Evolutionary conservation across 345 rosid species (phyloP), one percentile per base, ranked within the genome.

Genomic region (Salix koriyanagi): DNA sequence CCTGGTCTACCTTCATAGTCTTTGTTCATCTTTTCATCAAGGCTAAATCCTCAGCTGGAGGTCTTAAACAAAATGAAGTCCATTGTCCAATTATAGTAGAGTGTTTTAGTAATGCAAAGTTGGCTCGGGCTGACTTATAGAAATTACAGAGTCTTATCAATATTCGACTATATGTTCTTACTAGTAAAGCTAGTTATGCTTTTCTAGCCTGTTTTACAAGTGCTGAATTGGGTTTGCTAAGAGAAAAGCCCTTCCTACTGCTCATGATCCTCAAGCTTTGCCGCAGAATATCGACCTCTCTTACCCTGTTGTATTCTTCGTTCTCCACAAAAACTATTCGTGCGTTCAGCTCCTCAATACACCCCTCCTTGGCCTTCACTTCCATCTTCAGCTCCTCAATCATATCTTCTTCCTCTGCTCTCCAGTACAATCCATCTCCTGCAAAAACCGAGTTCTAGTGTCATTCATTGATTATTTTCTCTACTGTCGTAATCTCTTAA

Each of bases 251-350:
- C 26, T 83, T 85, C 72, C 73, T 76, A 71, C 66, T 65, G 78
- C 84, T 85, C 79, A 88, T 80, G 73, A 93, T 93, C 67, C 86
- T 85, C 76, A 89, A 79, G 80, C 93, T 91, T 83, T 93, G 97
- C 75, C 91, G 87, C 66, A 93, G 84, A 39, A 93, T 86, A 85
- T 91, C 97, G 32, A 86, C 76, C 60, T 91, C 94, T 75, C 88
- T 84, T 77, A 86, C 86, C 72, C 81, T 91, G 39, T 68, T 89
- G 78, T 72, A 42, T 74, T 72, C 77, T 76, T 89, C 87, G 25
- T 64, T 77, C 83, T 93, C 93, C 79, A 79, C 79, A 9, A 83
- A 76, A 68, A 72, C 84, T 73, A 90, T 46, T 67, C 67, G 74
- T n/a, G 75, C 80, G 68, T 82, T 87, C 48, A 91, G 87, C 50